These are phyloP conservation scores for Fragaria iinumae DNA, from an alignment of 306 rosid species.

Conservation along the genomic window DNA sequence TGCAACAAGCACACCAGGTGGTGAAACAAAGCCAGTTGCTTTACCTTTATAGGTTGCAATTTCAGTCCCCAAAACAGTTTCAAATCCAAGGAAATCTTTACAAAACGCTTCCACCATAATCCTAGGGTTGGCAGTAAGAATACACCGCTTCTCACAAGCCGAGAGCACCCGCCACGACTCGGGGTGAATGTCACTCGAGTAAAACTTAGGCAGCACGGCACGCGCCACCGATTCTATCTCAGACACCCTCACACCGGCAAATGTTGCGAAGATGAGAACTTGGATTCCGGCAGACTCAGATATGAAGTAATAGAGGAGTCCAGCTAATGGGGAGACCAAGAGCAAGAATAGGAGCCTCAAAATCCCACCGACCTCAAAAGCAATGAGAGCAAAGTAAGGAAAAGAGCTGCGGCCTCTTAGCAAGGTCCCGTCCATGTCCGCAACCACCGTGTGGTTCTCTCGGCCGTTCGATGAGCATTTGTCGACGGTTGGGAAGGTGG, in stretches of 20 bases:
- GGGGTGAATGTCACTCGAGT: constrained; percentile 52
- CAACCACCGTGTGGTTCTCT: constrained; percentile 69
- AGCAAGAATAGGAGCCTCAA: constrained; percentile 60
- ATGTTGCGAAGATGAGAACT: constrained; percentile 55
- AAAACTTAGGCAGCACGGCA: constrained; percentile 80
- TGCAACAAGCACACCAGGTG: constrained; percentile 66
- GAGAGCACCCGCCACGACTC: constrained; percentile 75
- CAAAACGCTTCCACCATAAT: constrained; percentile 78
- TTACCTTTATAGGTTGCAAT: constrained; percentile 45
- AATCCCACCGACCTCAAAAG: constrained; percentile 77
- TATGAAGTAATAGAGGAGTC: constrained; percentile 59
- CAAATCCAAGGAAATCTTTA: constrained; percentile 68
- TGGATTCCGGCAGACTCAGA: constrained; percentile 78
- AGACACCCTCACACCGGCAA: constrained; percentile 52
- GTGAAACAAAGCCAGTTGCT: constrained; percentile 62
- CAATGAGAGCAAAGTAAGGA: constrained; percentile 74
- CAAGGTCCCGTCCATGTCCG: constrained; percentile 88
- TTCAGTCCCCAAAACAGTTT: constrained; percentile 69
- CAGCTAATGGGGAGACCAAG: constrained; percentile 63
- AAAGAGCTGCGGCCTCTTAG: constrained; percentile 74
- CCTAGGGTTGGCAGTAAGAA: constrained; percentile 72
- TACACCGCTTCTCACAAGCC: constrained; percentile 57
- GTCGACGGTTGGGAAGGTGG: constrained; percentile 46
- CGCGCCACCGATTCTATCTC: constrained; percentile 68
- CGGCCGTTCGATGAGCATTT: constrained; percentile 59